Evolutionary conservation across 2,329 filamentous ascomycete species (phyloP).

Genomic region (Magnaporthiopsis poae): DNA sequence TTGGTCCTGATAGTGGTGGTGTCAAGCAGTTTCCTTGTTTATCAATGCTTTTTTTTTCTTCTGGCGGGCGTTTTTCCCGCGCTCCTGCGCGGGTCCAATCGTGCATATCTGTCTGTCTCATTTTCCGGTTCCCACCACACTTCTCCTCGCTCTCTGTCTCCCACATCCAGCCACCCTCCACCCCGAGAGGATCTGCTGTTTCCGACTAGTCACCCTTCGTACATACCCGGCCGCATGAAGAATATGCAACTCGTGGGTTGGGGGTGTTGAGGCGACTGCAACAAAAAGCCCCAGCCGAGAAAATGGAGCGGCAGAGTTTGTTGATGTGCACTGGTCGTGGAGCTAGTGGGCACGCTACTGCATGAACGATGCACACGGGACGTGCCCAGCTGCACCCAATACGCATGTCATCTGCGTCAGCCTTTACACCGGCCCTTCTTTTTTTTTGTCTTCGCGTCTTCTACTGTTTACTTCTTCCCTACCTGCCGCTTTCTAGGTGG

Average conservation of each 20-base stretch:
- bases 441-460: neutral
- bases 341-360: constrained; percentile 4
- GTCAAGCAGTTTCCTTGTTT: neutral
- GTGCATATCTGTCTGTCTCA: neutral
- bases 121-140: neutral
- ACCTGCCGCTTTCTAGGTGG: no score
- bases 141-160: neutral
- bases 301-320: neutral
- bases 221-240: neutral
- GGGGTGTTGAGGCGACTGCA: constrained; percentile 3
- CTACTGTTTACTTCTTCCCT: neutral
- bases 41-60: neutral
- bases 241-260: constrained; percentile 7
- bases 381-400: constrained; percentile 3
- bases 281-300: neutral
- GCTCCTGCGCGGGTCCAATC: neutral
- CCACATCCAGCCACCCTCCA: neutral
- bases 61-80: neutral
- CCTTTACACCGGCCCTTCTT: neutral
- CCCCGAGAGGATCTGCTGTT: neutral
- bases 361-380: constrained; percentile 7
- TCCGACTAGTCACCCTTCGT: neutral
- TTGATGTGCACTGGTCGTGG: neutral
- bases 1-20: neutral
- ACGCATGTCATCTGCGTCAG: constrained; percentile 9